Conservation (phyloP, 352 stramenopile species). For the Globisporangium abappressorium region DNA sequence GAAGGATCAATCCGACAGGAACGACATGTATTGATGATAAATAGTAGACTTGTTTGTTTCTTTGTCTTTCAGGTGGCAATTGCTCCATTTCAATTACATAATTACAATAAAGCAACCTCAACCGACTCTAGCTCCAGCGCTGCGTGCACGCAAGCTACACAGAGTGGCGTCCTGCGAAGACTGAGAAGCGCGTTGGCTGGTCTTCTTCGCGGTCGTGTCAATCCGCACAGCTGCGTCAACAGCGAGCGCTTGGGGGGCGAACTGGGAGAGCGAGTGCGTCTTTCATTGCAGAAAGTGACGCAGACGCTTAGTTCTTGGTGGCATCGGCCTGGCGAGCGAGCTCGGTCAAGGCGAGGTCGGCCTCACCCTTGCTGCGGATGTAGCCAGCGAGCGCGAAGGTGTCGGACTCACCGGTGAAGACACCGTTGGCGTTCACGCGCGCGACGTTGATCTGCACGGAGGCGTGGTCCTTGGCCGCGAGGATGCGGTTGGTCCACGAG, state of each 20-base stretch:
- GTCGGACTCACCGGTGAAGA: slow-evolving; percentile 96
- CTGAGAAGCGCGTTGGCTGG: not conserved
- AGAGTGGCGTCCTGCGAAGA: not conserved
- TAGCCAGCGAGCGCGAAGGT: slow-evolving; percentile 95
- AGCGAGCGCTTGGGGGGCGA: not conserved
- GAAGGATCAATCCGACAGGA: not conserved
- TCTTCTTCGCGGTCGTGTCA: not conserved
- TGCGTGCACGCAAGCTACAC: not conserved
- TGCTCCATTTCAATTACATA: slow-evolving; percentile 18
- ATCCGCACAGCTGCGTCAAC: not conserved
- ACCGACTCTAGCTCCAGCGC: slow-evolving; percentile 17
- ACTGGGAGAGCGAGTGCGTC: not conserved
- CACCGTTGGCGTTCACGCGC: slow-evolving; percentile 95
- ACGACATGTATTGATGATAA: slow-evolving; percentile 14
- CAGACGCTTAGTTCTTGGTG: slow-evolving; percentile 68
- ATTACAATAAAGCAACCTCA: slow-evolving; percentile 16
- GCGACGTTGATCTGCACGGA: slow-evolving; percentile 98
- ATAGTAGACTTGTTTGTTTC: slow-evolving; percentile 1
- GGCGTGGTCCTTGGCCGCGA: slow-evolving; percentile 97
- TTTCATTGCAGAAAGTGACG: not conserved
- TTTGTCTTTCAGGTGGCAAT: slow-evolving; percentile 10
- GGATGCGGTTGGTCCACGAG: slow-evolving; percentile 98
- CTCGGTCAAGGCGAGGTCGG: slow-evolving; percentile 92
- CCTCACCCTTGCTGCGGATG: slow-evolving; percentile 95
- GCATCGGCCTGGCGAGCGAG: slow-evolving; percentile 67